These are phyloP conservation scores for Leccinum subatratum DNA, from an alignment of 1,284 basidiomycete species.

Conservation along the genomic window DNA sequence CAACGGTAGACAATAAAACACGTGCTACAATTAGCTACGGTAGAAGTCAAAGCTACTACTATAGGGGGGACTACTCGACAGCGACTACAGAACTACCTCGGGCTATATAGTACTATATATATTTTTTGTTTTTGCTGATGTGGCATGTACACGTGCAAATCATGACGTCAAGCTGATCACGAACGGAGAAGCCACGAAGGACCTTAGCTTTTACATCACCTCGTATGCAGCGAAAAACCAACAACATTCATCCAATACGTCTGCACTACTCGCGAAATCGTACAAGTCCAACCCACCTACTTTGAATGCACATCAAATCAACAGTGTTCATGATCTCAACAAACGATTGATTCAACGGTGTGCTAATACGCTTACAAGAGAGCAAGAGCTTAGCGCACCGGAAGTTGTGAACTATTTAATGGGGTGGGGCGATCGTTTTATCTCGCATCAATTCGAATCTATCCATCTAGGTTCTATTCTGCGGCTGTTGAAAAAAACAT, in stretches of 20 bases:
- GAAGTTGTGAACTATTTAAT: slow-evolving; percentile 6
- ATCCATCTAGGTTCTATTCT: neutral
- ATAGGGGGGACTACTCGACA: too few relatives aligned
- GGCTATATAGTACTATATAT: too few relatives aligned
- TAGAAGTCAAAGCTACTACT: neutral
- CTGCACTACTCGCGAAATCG: neutral
- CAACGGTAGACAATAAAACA: neutral
- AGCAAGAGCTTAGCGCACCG: slow-evolving; percentile 6
- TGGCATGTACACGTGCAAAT: too few relatives aligned
- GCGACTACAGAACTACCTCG: too few relatives aligned
- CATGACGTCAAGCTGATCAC: too few relatives aligned
- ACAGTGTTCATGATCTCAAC: neutral
- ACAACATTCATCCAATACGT: neutral
- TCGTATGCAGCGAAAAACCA: neutral
- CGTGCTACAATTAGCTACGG: neutral
- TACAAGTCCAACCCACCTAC: neutral
- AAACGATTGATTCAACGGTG: neutral
- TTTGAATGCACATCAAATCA: neutral
- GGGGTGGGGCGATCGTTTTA: neutral
- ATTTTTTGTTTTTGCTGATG: too few relatives aligned
- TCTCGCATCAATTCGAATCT: slow-evolving; percentile 4
- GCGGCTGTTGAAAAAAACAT: neutral
- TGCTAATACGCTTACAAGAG: neutral
- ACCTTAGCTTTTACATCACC: neutral
- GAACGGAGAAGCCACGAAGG: too few relatives aligned